Percentiles rank a stretch among this genome's conserved stretches.
phyloP scores from a whole-genome alignment of 345 rosid species.

The Cardamine occulta region DNA sequence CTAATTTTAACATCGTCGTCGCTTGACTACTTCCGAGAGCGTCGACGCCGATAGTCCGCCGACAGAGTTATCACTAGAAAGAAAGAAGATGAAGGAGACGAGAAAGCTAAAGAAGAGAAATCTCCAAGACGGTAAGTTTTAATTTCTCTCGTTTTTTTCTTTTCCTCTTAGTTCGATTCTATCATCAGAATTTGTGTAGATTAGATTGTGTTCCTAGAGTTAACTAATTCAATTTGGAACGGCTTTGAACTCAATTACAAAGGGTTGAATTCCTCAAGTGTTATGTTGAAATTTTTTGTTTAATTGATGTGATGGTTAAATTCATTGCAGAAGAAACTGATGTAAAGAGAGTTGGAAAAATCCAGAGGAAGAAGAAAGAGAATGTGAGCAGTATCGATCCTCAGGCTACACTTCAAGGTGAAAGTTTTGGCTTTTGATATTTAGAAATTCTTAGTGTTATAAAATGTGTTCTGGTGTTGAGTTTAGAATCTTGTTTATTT shows the following conservation, averaged over 20 bases:
- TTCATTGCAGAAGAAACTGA: constrained; percentile 11
- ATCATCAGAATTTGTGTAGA: background rate
- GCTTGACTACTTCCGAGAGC: constrained; percentile 25
- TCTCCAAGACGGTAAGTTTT: constrained; percentile 10
- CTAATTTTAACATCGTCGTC: constrained; percentile 30
- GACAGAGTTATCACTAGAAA: background rate
- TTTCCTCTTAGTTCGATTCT: background rate
- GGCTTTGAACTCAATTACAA: constrained; percentile 7
- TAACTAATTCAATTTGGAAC: background rate
- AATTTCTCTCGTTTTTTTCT: constrained; percentile 3
- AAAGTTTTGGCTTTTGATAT: no score
- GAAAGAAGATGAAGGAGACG: constrained; percentile 35
- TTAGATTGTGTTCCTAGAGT: background rate
- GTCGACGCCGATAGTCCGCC: constrained; percentile 32
- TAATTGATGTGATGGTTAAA: background rate
- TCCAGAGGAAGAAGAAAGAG: constrained; percentile 39
- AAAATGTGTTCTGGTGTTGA: constrained; percentile 15
- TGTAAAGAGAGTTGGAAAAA: background rate
- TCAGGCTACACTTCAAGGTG: no score
- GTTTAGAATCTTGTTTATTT: background rate
- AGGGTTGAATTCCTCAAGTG: no score
- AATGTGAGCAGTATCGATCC: constrained; percentile 13
- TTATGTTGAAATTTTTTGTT: no score
- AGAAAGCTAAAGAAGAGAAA: constrained; percentile 24
- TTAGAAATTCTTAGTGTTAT: background rate